A percentile compares a stretch with the other conserved stretches of the same genome.
Evolutionary conservation across 108 stramenopile genomes (phyloP).

Genomic region (Ochromonas danica): DNA sequence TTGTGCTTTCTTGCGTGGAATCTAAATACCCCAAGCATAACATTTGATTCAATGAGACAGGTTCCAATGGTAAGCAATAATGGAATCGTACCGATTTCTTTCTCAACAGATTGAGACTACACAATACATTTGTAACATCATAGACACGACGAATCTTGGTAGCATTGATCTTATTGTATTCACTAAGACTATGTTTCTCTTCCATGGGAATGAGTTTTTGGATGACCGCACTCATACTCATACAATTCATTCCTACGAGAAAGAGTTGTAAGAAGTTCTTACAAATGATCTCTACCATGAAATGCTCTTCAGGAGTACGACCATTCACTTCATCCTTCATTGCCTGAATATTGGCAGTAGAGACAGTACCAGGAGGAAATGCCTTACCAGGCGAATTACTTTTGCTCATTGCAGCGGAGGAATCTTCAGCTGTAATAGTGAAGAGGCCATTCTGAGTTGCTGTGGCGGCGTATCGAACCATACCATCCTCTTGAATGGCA

Average conservation of each 20-base stretch:
- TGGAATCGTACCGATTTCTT: not conserved
- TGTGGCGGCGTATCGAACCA: not conserved
- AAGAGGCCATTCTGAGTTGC: not conserved
- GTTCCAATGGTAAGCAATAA: not conserved
- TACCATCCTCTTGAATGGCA: not conserved
- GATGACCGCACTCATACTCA: not conserved
- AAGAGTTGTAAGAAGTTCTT: slow-evolving; percentile 11
- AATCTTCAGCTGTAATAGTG: too few relatives aligned
- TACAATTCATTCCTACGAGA: not conserved
- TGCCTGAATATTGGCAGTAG: too few relatives aligned
- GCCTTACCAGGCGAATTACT: too few relatives aligned
- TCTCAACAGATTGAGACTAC: slow-evolving; percentile 4
- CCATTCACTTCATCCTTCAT: too few relatives aligned
- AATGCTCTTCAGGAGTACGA: too few relatives aligned
- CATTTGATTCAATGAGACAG: not conserved
- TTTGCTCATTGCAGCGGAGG: too few relatives aligned
- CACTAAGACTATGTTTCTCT: not conserved
- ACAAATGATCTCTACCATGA: slow-evolving; percentile 12
- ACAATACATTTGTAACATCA: slow-evolving; percentile 23
- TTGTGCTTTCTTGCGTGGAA: not conserved
- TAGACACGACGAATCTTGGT: slow-evolving; percentile 27
- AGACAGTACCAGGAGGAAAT: too few relatives aligned
- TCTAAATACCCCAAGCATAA: not conserved
- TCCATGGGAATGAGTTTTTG: slow-evolving; percentile 22
- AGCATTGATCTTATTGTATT: slow-evolving; percentile 5